These are phyloP conservation scores for Colletotrichum karsti DNA, from an alignment of 2,329 filamentous ascomycete genomes.

Conservation along the genomic window DNA sequence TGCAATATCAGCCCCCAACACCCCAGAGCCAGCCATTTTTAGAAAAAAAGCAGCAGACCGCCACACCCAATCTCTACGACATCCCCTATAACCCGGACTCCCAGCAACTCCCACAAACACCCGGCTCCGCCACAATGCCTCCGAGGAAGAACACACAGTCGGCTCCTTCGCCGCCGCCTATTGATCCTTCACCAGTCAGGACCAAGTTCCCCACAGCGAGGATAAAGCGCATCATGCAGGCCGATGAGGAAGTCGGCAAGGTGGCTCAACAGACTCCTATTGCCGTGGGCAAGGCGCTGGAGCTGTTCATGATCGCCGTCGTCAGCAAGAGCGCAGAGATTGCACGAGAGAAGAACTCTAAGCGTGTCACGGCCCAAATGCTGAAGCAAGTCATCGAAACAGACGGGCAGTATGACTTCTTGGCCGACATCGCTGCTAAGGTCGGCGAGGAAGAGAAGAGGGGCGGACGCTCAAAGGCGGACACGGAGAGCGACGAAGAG, in stretches of 20 bases:
- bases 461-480: slow-evolving; percentile 51
- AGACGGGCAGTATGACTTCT: slow-evolving; percentile 93
- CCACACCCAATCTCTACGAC: slow-evolving; percentile 22
- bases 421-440: slow-evolving; percentile 89
- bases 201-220: slow-evolving; percentile 97
- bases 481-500: slow-evolving; percentile 63
- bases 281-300: slow-evolving; percentile 92
- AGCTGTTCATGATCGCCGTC: slow-evolving; percentile 96
- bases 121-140: slow-evolving; percentile 42
- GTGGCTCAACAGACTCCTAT: slow-evolving; percentile 97
- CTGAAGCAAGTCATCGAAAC: slow-evolving; percentile 89
- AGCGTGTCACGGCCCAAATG: slow-evolving; percentile 89
- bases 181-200: slow-evolving; percentile 78
- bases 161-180: slow-evolving; percentile 46
- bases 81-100: slow-evolving; percentile 13
- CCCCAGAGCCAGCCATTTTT: slow-evolving; percentile 22
- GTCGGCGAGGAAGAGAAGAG: slow-evolving; percentile 69
- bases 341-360: slow-evolving; percentile 83
- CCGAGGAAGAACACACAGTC: slow-evolving; percentile 47
- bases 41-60: slow-evolving; percentile 7
- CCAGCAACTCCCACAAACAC: slow-evolving; percentile 29
- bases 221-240: slow-evolving; percentile 99
- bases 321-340: slow-evolving; percentile 89
- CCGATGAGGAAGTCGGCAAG: slow-evolving; percentile 97
- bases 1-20: slow-evolving; percentile 15